phyloP scores from a whole-genome alignment of 768 basidiomycete species.

The Strobilomyces dryophilus region DNA sequence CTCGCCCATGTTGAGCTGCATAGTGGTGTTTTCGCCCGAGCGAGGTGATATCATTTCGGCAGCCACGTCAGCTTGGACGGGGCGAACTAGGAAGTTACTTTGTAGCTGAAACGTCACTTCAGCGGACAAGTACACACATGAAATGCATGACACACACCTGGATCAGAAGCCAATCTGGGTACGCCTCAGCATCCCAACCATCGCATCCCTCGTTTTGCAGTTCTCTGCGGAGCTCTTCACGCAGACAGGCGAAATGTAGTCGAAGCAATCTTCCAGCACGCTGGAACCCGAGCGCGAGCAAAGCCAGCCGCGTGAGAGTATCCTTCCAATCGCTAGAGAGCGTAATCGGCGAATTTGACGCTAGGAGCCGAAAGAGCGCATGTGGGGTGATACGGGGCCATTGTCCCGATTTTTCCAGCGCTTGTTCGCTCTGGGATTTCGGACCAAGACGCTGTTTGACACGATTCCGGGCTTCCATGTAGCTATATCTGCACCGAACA shows the following conservation, averaged over 20 bases:
- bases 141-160: constrained; percentile 30
- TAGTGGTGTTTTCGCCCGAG: constrained; percentile 32
- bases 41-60: constrained; percentile 44
- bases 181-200: constrained; percentile 19
- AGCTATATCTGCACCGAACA: constrained; percentile 2
- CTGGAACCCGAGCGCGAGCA: constrained; percentile 32
- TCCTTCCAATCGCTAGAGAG: constrained; percentile 28
- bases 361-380: constrained; percentile 31
- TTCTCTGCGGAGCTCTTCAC: constrained; percentile 31
- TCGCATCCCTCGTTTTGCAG: constrained; percentile 24
- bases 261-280: constrained; percentile 11
- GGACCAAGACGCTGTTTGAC: constrained; percentile 15
- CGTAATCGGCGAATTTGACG: constrained; percentile 15
- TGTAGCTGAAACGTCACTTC: constrained; percentile 35
- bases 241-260: constrained; percentile 9
- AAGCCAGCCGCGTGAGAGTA: constrained; percentile 28
- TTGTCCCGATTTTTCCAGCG: constrained; percentile 22
- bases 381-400: constrained; percentile 37
- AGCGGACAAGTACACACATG: background rate
- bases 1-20: constrained; percentile 12
- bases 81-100: constrained; percentile 39
- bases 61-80: constrained; percentile 43
- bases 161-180: constrained; percentile 41
- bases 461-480: background rate
- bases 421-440: constrained; percentile 12